These are phyloP conservation scores for Punica granatum DNA, from an alignment of 345 rosid species.

Conservation along the genomic window DNA sequence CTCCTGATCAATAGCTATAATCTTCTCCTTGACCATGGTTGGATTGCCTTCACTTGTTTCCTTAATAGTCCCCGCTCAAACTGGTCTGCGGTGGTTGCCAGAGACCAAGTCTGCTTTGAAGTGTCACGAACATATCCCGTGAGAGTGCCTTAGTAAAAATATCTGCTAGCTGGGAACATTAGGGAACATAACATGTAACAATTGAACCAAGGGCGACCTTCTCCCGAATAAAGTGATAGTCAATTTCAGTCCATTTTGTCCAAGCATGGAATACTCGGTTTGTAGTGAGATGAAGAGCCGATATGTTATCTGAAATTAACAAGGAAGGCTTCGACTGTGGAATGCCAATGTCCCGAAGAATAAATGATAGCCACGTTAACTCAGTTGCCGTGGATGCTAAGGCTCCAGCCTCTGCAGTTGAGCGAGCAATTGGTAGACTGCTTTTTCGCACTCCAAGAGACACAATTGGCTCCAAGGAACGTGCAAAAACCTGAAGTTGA, in stretches of 20 bases:
- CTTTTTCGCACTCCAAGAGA: neutral
- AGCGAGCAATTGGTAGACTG: neutral
- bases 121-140: too few relatives aligned
- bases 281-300: neutral
- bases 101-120: too few relatives aligned
- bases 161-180: neutral
- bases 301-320: neutral
- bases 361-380: neutral
- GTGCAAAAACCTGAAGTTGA: neutral
- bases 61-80: too few relatives aligned
- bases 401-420: neutral
- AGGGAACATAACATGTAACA: neutral
- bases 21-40: too few relatives aligned
- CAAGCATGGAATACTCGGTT: neutral
- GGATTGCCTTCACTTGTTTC: too few relatives aligned
- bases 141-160: neutral
- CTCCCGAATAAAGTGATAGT: neutral
- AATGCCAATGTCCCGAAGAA: neutral
- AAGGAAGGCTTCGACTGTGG: neutral
- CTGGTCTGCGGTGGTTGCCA: too few relatives aligned
- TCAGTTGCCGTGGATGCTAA: neutral
- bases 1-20: too few relatives aligned
- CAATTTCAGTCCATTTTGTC: neutral
- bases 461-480: neutral
- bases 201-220: neutral